phyloP scores from a whole-genome alignment of 1,284 basidiomycete genomes.

The Ganoderma resinaceum region DNA sequence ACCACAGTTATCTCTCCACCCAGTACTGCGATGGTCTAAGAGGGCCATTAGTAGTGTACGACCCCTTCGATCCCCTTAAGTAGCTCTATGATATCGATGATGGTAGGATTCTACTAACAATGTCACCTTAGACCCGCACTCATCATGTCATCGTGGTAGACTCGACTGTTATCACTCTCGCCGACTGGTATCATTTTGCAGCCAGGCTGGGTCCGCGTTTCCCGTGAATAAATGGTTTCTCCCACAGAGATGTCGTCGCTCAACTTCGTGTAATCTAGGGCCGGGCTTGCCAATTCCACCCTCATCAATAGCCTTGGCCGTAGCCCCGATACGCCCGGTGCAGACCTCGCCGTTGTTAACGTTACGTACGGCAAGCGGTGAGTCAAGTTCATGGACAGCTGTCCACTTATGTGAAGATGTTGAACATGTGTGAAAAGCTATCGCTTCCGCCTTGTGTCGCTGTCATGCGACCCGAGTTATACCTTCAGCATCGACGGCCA shows the following conservation, averaged over 20 bases:
- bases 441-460: conserved; percentile 54
- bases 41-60: conserved; percentile 47
- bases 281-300: conserved; percentile 37
- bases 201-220: conserved; percentile 11
- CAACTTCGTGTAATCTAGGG: neutral
- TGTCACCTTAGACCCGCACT: neutral
- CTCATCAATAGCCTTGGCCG: conserved; percentile 58
- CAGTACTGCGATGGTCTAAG: conserved; percentile 26
- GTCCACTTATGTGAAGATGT: neutral
- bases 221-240: conserved; percentile 10
- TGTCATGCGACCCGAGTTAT: conserved; percentile 42
- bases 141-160: conserved; percentile 12
- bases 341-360: conserved; percentile 39
- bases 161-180: conserved; percentile 29
- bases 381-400: neutral
- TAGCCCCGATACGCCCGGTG: conserved; percentile 26
- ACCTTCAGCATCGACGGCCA: conserved; percentile 43
- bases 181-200: conserved; percentile 31
- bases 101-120: neutral
- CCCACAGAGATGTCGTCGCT: neutral
- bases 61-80: conserved; percentile 45
- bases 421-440: conserved; percentile 28
- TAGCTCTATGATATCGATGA: conserved; percentile 44
- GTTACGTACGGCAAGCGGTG: conserved; percentile 42
- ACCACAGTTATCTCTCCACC: conserved; percentile 32